Evolutionary conservation across 2,329 filamentous ascomycete species (phyloP), one percentile per base, ranked within the genome.

Genomic region (Penicillium sp.): DNA sequence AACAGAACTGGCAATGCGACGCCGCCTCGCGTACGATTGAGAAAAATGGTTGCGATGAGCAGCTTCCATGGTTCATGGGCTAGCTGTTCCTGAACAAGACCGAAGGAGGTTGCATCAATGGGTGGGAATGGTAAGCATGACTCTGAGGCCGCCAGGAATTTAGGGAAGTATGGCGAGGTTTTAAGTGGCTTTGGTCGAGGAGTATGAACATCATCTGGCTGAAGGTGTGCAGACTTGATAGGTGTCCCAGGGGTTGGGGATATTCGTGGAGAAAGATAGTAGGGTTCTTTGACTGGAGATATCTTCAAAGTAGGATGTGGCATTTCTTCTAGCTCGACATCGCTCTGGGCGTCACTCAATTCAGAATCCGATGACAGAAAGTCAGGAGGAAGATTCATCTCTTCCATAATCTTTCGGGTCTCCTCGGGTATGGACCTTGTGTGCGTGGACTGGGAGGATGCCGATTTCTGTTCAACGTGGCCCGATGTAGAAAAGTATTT

Each of bases 1-100:
- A 80, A 81, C 48, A 94, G 83, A 0, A 84, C 72, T 0, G 89
- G 89, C 17, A 92, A 80, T 3, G 88, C 85, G 7, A 77, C 72
- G 31, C 71, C 75, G 8, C 85, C 89, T 2, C 77, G 73, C 0
- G 88, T 95, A 42, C 84, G 80, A 60, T 90, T 90, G 18, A 95
- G 77, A 52, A 95, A 89, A 0, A 85, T 87, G 4, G 88, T 81
- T 9, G 84, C 87, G 18, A 95, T 72, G 1, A 95, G 74, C 1
- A 95, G 75, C 47, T 80, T 81, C 61, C 93, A 95, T 0, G 88
- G 84, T 39, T 87, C 75, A 33, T 76, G 63, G 2, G 80, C 79
- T 11, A 94, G 75, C 47, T 81, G 75, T 59, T 95, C 89, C 59
- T 95, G 89, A 25, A 95, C 79, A 2, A 95, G 73, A 0, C 88